These are phyloP conservation scores for Lentinula detonsa DNA, from an alignment of 768 basidiomycete genomes.

Conservation along the genomic window DNA sequence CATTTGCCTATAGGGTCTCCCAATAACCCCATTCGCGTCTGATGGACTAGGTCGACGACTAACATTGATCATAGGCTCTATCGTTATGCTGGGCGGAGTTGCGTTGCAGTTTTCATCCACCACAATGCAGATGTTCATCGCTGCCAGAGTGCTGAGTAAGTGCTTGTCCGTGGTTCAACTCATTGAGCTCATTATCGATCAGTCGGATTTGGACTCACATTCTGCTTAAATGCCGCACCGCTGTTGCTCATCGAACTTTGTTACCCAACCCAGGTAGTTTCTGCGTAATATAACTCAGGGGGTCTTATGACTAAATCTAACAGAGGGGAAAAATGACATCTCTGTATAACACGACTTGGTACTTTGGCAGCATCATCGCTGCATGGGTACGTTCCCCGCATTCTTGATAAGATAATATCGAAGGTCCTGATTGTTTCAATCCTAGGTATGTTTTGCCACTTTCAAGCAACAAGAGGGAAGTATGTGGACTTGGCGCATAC, in stretches of 20 bases:
- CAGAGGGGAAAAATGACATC: constrained; percentile 53
- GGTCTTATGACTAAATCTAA: not conserved
- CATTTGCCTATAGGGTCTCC: constrained; percentile 38
- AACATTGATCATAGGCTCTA: constrained; percentile 53
- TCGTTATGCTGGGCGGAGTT: constrained; percentile 62
- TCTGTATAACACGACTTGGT: constrained; percentile 71
- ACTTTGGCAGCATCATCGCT: constrained; percentile 63
- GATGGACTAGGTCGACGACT: constrained; percentile 58
- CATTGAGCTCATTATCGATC: not conserved
- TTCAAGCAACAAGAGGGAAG: constrained; percentile 30
- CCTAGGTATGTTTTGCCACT: constrained; percentile 36
- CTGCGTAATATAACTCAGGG: not conserved
- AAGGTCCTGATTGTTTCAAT: not conserved
- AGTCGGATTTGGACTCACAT: constrained; percentile 63
- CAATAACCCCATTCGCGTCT: constrained; percentile 54
- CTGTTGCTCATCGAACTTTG: constrained; percentile 60
- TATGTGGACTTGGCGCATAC: constrained; percentile 61
- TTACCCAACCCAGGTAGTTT: constrained; percentile 61
- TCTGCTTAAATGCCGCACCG: constrained; percentile 58
- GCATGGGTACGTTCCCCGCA: constrained; percentile 27
- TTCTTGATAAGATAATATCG: not conserved
- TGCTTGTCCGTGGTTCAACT: not conserved
- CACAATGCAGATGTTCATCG: constrained; percentile 47
- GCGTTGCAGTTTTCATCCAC: constrained; percentile 44
- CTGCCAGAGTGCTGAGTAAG: constrained; percentile 49